phyloP scores from a whole-genome alignment of 1,139 yeast genomes.

The Debaryomyces psychrophilus region DNA sequence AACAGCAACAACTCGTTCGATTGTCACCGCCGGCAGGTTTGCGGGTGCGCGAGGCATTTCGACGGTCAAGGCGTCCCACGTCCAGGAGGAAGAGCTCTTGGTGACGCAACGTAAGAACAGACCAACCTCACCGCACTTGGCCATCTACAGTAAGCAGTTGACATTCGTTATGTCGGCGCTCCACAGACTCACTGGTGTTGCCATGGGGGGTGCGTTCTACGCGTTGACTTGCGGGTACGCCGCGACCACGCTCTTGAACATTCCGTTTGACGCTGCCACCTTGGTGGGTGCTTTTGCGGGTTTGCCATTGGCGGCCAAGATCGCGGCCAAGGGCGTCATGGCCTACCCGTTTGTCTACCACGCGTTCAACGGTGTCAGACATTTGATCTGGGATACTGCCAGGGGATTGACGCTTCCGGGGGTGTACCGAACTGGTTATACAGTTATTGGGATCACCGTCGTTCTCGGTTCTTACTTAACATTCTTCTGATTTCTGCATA shows the following conservation, averaged over 20 bases:
- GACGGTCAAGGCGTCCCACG: slow-evolving; percentile 63
- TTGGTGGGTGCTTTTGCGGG: slow-evolving; percentile 57
- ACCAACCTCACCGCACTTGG: slow-evolving; percentile 89
- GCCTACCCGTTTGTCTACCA: slow-evolving; percentile 90
- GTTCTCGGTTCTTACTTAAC: slow-evolving; percentile 62
- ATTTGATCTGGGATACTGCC: slow-evolving; percentile 89
- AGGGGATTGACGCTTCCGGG: slow-evolving; percentile 77
- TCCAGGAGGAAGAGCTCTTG: slow-evolving; percentile 69
- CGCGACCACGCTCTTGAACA: slow-evolving; percentile 63
- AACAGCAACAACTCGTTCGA: slow-evolving; percentile 15
- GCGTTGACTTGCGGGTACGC: slow-evolving; percentile 78
- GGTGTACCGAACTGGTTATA: slow-evolving; percentile 90
- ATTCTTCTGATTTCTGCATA: slow-evolving; percentile 32
- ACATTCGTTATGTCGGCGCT: slow-evolving; percentile 78
- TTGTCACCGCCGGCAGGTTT: slow-evolving; percentile 12
- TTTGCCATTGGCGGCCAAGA: slow-evolving; percentile 65
- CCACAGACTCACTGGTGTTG: slow-evolving; percentile 89
- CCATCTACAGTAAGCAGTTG: slow-evolving; percentile 87
- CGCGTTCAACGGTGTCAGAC: slow-evolving; percentile 84
- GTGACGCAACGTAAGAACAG: slow-evolving; percentile 83
- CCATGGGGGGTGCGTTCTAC: slow-evolving; percentile 77
- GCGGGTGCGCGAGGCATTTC: slow-evolving; percentile 39
- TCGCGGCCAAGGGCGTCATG: slow-evolving; percentile 66
- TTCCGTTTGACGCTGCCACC: slow-evolving; percentile 64
- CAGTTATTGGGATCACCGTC: slow-evolving; percentile 74